phyloP scores from a whole-genome alignment of 2,329 filamentous ascomycete species.

The Penicillium aurantiogriseum region DNA sequence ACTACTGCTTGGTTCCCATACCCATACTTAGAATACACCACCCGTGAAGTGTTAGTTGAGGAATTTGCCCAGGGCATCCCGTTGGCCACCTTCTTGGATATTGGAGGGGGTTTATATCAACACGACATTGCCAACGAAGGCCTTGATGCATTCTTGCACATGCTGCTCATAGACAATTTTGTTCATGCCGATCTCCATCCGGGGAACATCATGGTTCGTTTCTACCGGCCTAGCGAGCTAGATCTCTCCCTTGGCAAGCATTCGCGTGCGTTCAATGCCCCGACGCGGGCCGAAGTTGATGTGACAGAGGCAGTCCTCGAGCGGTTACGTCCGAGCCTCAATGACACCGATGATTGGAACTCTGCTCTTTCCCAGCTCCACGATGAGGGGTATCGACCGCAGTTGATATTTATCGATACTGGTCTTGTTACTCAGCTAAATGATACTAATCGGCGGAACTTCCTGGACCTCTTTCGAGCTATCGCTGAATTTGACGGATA shows the following conservation, averaged over 20 bases:
- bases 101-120: conserved; percentile 88
- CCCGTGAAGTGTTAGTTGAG: conserved; percentile 86
- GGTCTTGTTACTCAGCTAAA: conserved; percentile 94
- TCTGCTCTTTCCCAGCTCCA: conserved; percentile 74
- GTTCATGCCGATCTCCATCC: conserved; percentile 95
- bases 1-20: conserved; percentile 97
- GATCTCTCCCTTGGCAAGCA: conserved; percentile 57
- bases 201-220: conserved; percentile 98
- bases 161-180: conserved; percentile 97
- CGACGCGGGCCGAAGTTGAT: conserved; percentile 59
- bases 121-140: conserved; percentile 93
- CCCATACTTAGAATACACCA: conserved; percentile 88
- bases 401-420: conserved; percentile 96
- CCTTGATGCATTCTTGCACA: conserved; percentile 90
- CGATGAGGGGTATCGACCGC: conserved; percentile 82
- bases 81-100: conserved; percentile 82
- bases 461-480: conserved; percentile 91
- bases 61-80: conserved; percentile 96
- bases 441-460: conserved; percentile 79
- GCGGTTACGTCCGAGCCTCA: conserved; percentile 71
- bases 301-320: conserved; percentile 84
- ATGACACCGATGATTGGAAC: conserved; percentile 69
- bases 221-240: conserved; percentile 79
- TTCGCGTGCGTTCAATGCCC: conserved; percentile 42
- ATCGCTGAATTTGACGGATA: conserved; percentile 97